Evolutionary conservation across 2,329 filamentous ascomycete genomes (phyloP).

Genomic region (Penicillium glabrum): DNA sequence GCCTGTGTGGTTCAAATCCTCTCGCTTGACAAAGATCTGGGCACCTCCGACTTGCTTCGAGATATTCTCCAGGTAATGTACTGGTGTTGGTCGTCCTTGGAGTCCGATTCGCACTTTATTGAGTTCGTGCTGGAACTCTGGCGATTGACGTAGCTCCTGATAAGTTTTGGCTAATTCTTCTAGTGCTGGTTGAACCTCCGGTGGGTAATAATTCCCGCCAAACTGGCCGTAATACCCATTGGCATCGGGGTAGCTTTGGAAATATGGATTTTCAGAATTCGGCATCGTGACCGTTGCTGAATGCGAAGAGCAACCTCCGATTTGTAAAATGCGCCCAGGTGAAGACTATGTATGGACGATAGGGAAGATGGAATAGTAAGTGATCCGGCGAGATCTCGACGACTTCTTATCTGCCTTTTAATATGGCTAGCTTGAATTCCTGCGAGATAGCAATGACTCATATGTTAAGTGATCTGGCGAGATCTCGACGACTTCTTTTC

Average conservation of each 20-base stretch:
- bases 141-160: conserved; percentile 9
- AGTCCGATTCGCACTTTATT: conserved; percentile 7
- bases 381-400: no score
- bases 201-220: conserved; percentile 15
- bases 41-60: conserved; percentile 49
- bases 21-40: conserved; percentile 91
- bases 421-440: no score
- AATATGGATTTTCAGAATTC: not conserved
- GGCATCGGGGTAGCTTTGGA: conserved; percentile 6
- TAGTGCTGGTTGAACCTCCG: conserved; percentile 11
- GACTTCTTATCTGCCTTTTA: no score
- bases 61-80: not conserved
- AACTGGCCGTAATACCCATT: conserved; percentile 8
- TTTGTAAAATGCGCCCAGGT: no score
- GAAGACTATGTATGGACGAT: no score
- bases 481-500: no score
- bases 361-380: no score
- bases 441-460: no score
- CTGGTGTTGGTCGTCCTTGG: not conserved
- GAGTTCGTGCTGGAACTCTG: conserved; percentile 11
- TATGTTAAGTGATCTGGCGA: no score
- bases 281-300: not conserved
- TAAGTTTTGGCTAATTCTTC: conserved; percentile 14
- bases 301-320: not conserved
- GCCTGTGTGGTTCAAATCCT: conserved; percentile 92